phyloP scores from a whole-genome alignment of 768 basidiomycete species.

The Hirschioporus abietinus region DNA sequence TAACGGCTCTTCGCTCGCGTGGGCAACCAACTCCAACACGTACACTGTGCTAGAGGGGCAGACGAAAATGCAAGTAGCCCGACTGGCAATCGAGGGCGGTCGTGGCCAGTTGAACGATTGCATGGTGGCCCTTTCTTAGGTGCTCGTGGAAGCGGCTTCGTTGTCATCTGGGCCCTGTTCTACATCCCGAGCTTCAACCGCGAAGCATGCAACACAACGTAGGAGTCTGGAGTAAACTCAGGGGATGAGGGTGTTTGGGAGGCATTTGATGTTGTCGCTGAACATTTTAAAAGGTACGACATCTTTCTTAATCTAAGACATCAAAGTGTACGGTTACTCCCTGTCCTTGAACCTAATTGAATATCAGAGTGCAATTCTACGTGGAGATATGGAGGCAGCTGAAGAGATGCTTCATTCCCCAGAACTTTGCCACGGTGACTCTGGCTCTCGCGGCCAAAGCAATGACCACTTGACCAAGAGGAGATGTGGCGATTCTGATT shows the following conservation, averaged over 20 bases:
- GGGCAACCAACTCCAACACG: conserved; percentile 94
- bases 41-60: conserved; percentile 92
- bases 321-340: conserved; percentile 77
- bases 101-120: conserved; percentile 79
- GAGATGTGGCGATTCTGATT: no score
- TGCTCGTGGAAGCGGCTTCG: conserved; percentile 83
- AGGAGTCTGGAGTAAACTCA: conserved; percentile 70
- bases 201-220: conserved; percentile 73
- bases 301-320: conserved; percentile 46
- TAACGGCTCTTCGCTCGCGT: conserved; percentile 86
- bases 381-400: conserved; percentile 83
- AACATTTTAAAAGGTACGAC: conserved; percentile 73
- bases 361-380: conserved; percentile 92
- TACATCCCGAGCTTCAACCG: conserved; percentile 89
- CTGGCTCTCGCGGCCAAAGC: no score
- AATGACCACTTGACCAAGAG: no score
- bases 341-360: conserved; percentile 88
- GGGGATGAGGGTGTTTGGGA: conserved; percentile 95
- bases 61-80: conserved; percentile 64
- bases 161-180: conserved; percentile 97
- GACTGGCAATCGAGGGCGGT: conserved; percentile 73
- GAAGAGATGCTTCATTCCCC: conserved; percentile 77
- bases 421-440: no score
- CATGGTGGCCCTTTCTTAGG: conserved; percentile 84
- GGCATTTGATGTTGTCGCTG: conserved; percentile 89